Conservation (phyloP, 2,329 filamentous ascomycete genomes). For the Tolypocladium inflatum region DNA sequence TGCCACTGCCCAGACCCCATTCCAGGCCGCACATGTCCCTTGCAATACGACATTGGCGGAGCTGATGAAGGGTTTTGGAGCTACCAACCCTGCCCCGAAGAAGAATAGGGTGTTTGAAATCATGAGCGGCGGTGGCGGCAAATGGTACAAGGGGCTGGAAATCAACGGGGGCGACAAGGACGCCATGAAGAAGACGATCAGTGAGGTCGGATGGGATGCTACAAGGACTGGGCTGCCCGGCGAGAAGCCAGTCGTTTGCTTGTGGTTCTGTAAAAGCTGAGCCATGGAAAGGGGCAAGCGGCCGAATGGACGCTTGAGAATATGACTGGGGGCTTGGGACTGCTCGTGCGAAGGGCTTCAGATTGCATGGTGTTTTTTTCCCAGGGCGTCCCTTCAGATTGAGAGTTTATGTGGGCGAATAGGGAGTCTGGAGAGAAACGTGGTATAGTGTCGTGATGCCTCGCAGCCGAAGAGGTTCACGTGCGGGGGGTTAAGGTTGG, state of each 20-base stretch:
- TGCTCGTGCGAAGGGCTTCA: background rate
- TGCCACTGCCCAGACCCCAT: conserved; percentile 29
- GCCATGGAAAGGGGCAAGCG: background rate
- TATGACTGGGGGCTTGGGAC: background rate
- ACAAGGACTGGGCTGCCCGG: conserved; percentile 35
- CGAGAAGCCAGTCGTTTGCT: conserved; percentile 46
- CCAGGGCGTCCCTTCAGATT: background rate
- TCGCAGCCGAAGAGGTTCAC: background rate
- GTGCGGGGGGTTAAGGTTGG: background rate
- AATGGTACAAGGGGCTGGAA: conserved; percentile 48
- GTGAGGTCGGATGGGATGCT: conserved; percentile 49
- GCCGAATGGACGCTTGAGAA: background rate
- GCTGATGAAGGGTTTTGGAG: conserved; percentile 50
- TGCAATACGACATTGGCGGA: conserved; percentile 42
- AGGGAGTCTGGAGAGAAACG: background rate
- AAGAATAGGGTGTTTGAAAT: conserved; percentile 51
- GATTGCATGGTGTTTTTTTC: background rate
- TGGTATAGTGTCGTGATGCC: background rate
- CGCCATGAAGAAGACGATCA: conserved; percentile 38
- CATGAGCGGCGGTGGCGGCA: conserved; percentile 42
- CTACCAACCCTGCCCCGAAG: conserved; percentile 35
- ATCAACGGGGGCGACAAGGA: conserved; percentile 40
- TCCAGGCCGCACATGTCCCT: conserved; percentile 43
- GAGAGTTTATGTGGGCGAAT: background rate
- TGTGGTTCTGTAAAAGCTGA: conserved; percentile 49